A percentile compares a stretch with the other conserved stretches of the same genome.
phyloP scores from a whole-genome alignment of 2,329 filamentous ascomycete species.

The Hymenotorrendiella dingleyae region DNA sequence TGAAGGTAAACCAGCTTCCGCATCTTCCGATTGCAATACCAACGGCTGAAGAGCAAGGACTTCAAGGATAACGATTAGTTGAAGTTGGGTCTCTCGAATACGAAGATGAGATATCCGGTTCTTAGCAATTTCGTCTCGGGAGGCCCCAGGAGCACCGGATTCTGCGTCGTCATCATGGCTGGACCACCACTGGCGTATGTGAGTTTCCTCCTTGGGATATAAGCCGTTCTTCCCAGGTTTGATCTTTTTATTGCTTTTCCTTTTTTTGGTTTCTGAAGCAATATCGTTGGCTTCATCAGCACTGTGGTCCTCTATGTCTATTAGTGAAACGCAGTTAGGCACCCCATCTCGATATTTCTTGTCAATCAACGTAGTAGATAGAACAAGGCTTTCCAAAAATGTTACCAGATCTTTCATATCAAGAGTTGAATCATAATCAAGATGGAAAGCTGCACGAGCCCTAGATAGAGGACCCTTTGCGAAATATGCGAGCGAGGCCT shows the following conservation, averaged over 20 bases:
- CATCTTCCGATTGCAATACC: conserved; percentile 32
- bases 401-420: conserved; percentile 58
- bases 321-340: conserved; percentile 52
- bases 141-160: conserved; percentile 33
- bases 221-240: conserved; percentile 63
- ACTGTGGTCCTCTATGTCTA: conserved; percentile 42
- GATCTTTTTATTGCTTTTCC: conserved; percentile 54
- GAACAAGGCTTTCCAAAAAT: conserved; percentile 64
- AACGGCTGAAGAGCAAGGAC: conserved; percentile 63
- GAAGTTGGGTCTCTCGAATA: conserved; percentile 71
- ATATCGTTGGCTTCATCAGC: conserved; percentile 46
- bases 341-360: conserved; percentile 74
- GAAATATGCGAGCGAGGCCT: conserved; percentile 78
- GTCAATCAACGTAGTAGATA: conserved; percentile 63
- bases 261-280: conserved; percentile 39
- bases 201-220: conserved; percentile 59
- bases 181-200: conserved; percentile 66
- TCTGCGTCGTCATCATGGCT: conserved; percentile 51
- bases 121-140: conserved; percentile 47
- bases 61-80: conserved; percentile 75
- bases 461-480: conserved; percentile 75
- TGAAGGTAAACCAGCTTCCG: conserved; percentile 27
- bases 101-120: conserved; percentile 60
- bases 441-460: conserved; percentile 63
- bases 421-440: conserved; percentile 53